Conservation (phyloP, 257 asterid species). For the Salvia splendens region DNA sequence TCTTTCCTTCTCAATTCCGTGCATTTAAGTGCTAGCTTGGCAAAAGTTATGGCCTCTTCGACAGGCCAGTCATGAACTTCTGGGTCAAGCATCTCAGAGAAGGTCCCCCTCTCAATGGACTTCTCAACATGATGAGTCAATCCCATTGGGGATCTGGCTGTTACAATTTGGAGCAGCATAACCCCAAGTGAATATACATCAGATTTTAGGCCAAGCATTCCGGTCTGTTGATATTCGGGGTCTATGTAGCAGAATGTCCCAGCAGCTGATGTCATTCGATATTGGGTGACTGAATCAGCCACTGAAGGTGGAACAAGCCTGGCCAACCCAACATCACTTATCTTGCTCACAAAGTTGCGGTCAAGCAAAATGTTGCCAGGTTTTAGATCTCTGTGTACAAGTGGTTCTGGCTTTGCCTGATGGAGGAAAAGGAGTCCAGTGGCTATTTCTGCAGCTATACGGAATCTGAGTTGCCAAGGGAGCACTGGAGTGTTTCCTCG, state of each 20-base stretch:
- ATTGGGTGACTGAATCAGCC: slow-evolving; percentile 86
- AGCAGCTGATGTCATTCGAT: slow-evolving; percentile 90
- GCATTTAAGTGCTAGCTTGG: slow-evolving; percentile 76
- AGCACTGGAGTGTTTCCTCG: slow-evolving; percentile 68
- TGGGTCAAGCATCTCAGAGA: slow-evolving; percentile 75
- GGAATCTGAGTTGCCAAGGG: slow-evolving; percentile 84
- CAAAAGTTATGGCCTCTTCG: slow-evolving; percentile 63
- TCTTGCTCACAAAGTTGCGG: slow-evolving; percentile 86
- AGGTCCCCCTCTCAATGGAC: slow-evolving; percentile 77
- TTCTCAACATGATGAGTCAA: slow-evolving; percentile 77
- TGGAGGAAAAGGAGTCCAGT: slow-evolving; percentile 88
- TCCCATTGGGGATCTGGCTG: slow-evolving; percentile 91
- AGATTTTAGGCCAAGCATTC: slow-evolving; percentile 84
- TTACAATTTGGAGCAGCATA: slow-evolving; percentile 77
- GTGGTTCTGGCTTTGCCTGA: slow-evolving; percentile 92
- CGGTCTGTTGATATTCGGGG: slow-evolving; percentile 92
- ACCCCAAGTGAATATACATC: slow-evolving; percentile 85
- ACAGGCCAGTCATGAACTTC: slow-evolving; percentile 77
- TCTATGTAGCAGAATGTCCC: slow-evolving; percentile 96
- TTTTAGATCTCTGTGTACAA: slow-evolving; percentile 88
- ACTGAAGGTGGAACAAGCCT: slow-evolving; percentile 92
- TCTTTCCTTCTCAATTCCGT: slow-evolving; percentile 78
- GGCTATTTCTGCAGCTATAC: slow-evolving; percentile 88
- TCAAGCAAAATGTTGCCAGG: slow-evolving; percentile 87
- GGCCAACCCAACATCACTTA: slow-evolving; percentile 89